Evolutionary conservation across 352 stramenopile genomes (phyloP).

Genomic region (Globisporangium abappressorium): DNA sequence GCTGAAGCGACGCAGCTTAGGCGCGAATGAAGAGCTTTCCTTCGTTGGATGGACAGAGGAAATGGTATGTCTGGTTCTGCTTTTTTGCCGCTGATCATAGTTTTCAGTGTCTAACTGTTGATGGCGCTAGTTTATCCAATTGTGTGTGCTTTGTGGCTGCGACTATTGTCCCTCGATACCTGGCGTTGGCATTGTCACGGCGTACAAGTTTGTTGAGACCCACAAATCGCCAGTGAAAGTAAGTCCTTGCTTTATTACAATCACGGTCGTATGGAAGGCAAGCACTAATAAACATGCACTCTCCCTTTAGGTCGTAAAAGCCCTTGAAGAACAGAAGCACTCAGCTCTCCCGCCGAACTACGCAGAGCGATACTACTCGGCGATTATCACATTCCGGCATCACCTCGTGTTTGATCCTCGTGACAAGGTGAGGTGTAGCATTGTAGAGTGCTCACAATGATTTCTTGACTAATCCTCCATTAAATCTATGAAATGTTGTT

Average conservation of each 20-base stretch:
- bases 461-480: background rate
- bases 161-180: constrained; percentile 84
- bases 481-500: background rate
- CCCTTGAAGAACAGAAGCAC: constrained; percentile 48
- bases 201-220: constrained; percentile 69
- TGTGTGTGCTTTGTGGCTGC: constrained; percentile 87
- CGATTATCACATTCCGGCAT: constrained; percentile 86
- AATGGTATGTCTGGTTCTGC: constrained; percentile 46
- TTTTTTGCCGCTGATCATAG: background rate
- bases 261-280: background rate
- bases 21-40: constrained; percentile 75
- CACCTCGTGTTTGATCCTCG: constrained; percentile 85
- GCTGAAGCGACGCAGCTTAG: constrained; percentile 78
- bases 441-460: background rate
- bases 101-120: background rate
- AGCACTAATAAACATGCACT: background rate
- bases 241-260: background rate
- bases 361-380: constrained; percentile 43
- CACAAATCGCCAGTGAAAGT: constrained; percentile 55
- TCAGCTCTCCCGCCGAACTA: constrained; percentile 40
- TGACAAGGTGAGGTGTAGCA: constrained; percentile 34
- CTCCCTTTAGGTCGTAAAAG: constrained; percentile 41
- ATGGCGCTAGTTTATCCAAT: constrained; percentile 53
- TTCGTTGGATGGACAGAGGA: constrained; percentile 85
- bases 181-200: constrained; percentile 79